Conservation (phyloP, 306 rosid genomes). For the Casuarina cunninghamiana region DNA sequence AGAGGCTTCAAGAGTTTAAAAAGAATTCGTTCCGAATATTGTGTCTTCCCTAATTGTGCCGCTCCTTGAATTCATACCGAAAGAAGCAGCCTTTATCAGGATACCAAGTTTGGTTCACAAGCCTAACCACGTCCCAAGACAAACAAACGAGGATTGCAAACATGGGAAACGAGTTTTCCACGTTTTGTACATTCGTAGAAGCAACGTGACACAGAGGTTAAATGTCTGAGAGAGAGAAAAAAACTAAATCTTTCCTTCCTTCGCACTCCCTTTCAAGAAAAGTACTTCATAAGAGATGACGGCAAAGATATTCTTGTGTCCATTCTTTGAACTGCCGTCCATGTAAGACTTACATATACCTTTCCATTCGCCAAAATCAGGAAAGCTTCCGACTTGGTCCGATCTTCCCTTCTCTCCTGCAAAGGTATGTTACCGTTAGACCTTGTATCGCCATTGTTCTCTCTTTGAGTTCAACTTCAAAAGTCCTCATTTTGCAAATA, state of each 20-base stretch:
- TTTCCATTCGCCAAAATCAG: neutral
- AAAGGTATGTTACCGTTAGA: conserved; percentile 15
- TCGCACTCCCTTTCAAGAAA: conserved; percentile 50
- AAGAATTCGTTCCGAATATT: no score
- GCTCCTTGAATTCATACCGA: no score
- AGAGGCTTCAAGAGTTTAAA: no score
- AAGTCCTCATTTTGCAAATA: neutral
- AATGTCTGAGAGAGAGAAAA: neutral
- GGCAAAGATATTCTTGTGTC: conserved; percentile 20
- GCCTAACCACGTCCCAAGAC: neutral
- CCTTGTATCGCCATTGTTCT: neutral
- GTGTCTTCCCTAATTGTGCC: no score
- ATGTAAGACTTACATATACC: conserved; percentile 7
- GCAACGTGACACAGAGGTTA: conserved; percentile 22
- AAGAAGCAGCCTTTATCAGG: no score
- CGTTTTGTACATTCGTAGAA: neutral
- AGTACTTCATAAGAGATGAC: conserved; percentile 31
- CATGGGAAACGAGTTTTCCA: neutral
- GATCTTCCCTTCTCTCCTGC: conserved; percentile 7
- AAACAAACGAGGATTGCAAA: neutral
- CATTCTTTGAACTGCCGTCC: conserved; percentile 7
- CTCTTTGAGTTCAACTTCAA: conserved; percentile 1
- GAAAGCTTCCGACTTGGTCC: conserved; percentile 15
- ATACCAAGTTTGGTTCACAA: neutral
- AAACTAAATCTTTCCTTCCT: conserved; percentile 36